These are phyloP conservation scores for Colletotrichum liaoningense DNA, from an alignment of 2,329 filamentous ascomycete species.

Conservation along the genomic window DNA sequence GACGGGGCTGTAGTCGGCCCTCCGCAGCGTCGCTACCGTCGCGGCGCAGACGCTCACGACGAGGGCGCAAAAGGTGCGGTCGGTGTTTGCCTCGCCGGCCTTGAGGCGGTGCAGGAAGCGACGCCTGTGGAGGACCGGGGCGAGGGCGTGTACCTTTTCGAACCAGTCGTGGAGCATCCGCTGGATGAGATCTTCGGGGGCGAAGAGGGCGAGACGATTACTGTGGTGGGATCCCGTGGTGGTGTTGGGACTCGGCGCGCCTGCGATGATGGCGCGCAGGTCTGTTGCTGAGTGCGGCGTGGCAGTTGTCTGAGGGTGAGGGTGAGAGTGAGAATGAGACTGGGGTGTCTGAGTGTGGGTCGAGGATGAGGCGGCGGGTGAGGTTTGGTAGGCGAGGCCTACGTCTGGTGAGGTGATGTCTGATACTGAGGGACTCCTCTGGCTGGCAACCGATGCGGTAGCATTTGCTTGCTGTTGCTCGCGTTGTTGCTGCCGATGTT, in stretches of 20 bases:
- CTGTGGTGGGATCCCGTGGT: not conserved
- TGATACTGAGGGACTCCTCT: conserved; percentile 12
- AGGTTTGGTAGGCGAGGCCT: conserved; percentile 13
- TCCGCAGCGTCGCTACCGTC: conserved; percentile 45
- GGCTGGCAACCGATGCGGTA: not conserved
- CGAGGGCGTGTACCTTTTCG: conserved; percentile 48
- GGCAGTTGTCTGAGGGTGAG: not conserved
- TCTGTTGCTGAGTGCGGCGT: conserved; percentile 2
- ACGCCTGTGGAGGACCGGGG: conserved; percentile 46
- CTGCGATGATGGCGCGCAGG: conserved; percentile 25
- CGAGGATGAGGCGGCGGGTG: conserved; percentile 9
- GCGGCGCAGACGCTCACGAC: conserved; percentile 50
- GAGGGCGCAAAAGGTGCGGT: conserved; percentile 46
- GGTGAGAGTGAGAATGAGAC: not conserved
- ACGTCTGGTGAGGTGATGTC: conserved; percentile 25
- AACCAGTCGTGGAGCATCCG: conserved; percentile 48
- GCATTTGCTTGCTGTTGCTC: not conserved
- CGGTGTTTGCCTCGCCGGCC: conserved; percentile 39
- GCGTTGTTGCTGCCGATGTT: not conserved
- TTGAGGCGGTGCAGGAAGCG: conserved; percentile 44
- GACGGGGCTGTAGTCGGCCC: conserved; percentile 41
- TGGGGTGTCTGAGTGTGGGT: not conserved
- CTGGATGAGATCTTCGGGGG: conserved; percentile 25
- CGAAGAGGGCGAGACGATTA: conserved; percentile 28
- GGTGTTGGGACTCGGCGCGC: conserved; percentile 14